phyloP scores from a whole-genome alignment of 106 monocot species.

The Amphibolis antarctica region DNA sequence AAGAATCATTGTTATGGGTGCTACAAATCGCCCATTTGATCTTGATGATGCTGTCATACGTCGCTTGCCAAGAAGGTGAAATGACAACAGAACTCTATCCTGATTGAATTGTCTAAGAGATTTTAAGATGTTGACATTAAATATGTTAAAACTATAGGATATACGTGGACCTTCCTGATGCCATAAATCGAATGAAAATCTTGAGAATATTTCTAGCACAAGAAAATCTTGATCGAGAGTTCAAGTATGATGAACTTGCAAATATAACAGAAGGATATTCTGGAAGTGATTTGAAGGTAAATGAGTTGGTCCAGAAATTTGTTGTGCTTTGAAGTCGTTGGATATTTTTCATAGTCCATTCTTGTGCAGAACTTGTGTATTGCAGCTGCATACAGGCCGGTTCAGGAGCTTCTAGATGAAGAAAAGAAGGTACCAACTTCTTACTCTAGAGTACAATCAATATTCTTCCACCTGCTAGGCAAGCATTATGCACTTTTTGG shows the following conservation, averaged over 20 bases:
- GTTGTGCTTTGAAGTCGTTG: background rate
- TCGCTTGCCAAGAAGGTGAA: constrained; percentile 87
- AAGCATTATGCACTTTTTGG: no score
- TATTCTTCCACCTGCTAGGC: no score
- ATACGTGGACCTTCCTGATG: constrained; percentile 91
- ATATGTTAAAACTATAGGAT: constrained; percentile 37
- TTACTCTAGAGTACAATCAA: background rate
- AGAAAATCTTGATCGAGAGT: constrained; percentile 57
- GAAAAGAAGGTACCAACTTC: constrained; percentile 52
- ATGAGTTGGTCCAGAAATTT: background rate
- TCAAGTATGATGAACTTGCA: constrained; percentile 69
- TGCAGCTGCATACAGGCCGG: constrained; percentile 94
- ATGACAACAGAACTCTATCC: background rate
- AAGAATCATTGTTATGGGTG: constrained; percentile 83
- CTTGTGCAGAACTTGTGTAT: constrained; percentile 73
- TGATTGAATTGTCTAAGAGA: background rate
- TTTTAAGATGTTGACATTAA: background rate
- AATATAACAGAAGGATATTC: constrained; percentile 97
- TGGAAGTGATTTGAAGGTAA: constrained; percentile 96
- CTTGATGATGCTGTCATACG: constrained; percentile 99
- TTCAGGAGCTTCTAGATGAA: constrained; percentile 89
- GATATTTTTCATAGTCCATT: constrained; percentile 4
- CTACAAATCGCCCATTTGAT: constrained; percentile 99
- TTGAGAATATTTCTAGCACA: constrained; percentile 61
- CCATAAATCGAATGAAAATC: constrained; percentile 68